Evolutionary conservation across 768 basidiomycete species (phyloP).

Genomic region (Hysterangium stoloniferum): DNA sequence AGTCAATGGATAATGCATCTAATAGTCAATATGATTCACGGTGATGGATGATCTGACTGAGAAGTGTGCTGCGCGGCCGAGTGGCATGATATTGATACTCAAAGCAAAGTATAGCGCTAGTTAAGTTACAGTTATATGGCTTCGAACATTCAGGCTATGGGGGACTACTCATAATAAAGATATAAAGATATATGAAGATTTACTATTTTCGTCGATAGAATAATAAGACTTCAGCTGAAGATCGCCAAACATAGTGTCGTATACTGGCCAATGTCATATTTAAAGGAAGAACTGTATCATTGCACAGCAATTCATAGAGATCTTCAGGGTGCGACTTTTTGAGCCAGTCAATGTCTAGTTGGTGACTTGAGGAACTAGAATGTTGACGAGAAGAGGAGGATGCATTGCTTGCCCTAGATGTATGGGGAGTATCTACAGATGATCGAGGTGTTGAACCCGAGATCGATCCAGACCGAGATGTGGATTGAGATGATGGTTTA

Average conservation of each 20-base stretch:
- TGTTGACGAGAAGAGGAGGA: background rate
- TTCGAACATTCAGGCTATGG: too few relatives aligned
- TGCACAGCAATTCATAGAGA: constrained; percentile 81
- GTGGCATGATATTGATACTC: too few relatives aligned
- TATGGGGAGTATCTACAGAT: background rate
- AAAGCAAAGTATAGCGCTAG: too few relatives aligned
- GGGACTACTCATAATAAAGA: background rate
- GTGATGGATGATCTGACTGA: too few relatives aligned
- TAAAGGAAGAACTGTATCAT: constrained; percentile 71
- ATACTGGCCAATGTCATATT: constrained; percentile 89
- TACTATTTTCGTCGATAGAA: constrained; percentile 54
- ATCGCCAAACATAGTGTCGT: constrained; percentile 84
- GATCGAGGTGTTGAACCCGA: constrained; percentile 11
- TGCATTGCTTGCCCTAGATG: constrained; percentile 6
- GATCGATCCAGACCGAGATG: constrained; percentile 4
- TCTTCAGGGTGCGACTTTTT: constrained; percentile 45
- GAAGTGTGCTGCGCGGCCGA: too few relatives aligned
- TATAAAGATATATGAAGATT: background rate
- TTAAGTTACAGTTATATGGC: too few relatives aligned
- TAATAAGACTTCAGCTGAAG: constrained; percentile 63
- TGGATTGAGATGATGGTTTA: constrained; percentile 29
- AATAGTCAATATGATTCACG: too few relatives aligned
- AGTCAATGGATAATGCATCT: too few relatives aligned
- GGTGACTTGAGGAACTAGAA: too few relatives aligned
- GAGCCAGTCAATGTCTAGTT: background rate